Base-by-base conservation (phyloP, 2,329 filamentous ascomycete genomes). In the Colletotrichum tropicale region DNA sequence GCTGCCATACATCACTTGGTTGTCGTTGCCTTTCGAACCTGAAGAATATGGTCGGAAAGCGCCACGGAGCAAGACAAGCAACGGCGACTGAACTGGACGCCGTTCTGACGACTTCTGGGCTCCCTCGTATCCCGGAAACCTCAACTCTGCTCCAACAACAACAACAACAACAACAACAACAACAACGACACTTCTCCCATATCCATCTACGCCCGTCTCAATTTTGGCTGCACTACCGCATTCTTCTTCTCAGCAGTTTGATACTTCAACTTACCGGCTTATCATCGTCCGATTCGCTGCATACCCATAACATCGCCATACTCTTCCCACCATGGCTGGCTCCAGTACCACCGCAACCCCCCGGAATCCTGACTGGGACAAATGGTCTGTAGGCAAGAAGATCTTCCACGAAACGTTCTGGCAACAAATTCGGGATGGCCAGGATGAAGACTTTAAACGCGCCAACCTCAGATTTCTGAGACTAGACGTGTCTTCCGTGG, bases 361-460 rank as follows among this genome's bases (percentile, higher is more conserved):
- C 43, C n/a, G 0, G n/a, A 52, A 52, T 24, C 0, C 1, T 52
- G n/a, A 52, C 43, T 24, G 43, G 43, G 10, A 8, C 0, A 52
- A 1, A 52, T 52, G 43, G 43, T 52, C 43, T 21, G 1, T 52
- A 52, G 43, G 43, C 43, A 4, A 12, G 3, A 48, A 12, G 1
- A 48, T 48, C 38, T 48, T 48, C 38, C 38, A 48, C 0, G 38
- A 43, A 0, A 3, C 3, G 8, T 4, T 0, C 38, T 48, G 38
- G 38, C 18, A 12, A n/a, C 38, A n/a, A 12, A 48, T 48, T 48
- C 9, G 0, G 18, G 38, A 48, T 48, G 3, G 43, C 43, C 43
- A 21, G 43, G 43, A 52, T 21, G 43, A 52, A 52, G n/a, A 13
- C 3, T 52, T 52, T 5, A 52, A 52, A 52, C n/a, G n/a, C n/a